Percentiles rank a stretch among this genome's conserved stretches.
Conservation (phyloP, 164 flowering plant species). For the Aristolochia fimbriata region DNA sequence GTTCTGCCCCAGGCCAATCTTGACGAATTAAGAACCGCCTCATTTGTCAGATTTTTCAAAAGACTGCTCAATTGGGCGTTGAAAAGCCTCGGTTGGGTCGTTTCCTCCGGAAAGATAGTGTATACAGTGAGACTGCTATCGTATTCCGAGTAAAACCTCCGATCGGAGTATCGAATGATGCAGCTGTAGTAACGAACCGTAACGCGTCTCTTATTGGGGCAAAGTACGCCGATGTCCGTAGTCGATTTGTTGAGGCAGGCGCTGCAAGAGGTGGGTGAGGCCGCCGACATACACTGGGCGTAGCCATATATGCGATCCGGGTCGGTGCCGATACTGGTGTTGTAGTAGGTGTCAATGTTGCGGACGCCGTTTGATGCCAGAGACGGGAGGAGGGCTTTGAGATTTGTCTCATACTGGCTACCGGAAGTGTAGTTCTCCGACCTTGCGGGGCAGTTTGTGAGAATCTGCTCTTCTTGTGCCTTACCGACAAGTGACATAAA, state of each 20-base stretch:
- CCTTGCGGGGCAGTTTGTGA: background rate
- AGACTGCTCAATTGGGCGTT: background rate
- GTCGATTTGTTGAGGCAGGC: slow-evolving; percentile 6
- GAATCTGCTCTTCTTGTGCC: background rate
- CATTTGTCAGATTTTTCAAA: slow-evolving; percentile 2
- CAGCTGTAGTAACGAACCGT: slow-evolving; percentile 5
- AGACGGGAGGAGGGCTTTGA: slow-evolving; percentile 7
- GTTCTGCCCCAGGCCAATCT: background rate
- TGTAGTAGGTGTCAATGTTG: background rate
- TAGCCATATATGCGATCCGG: slow-evolving; percentile 6
- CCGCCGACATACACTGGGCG: slow-evolving; percentile 10
- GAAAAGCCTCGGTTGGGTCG: background rate
- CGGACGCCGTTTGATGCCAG: background rate
- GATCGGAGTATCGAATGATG: slow-evolving; percentile 15
- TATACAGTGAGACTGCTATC: background rate
- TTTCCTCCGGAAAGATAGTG: background rate
- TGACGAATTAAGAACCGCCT: background rate
- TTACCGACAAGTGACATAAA: background rate
- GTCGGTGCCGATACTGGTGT: background rate
- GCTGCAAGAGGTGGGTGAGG: background rate
- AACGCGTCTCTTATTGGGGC: slow-evolving; percentile 7
- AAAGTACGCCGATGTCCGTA: background rate
- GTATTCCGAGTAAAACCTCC: background rate
- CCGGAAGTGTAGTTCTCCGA: slow-evolving; percentile 3
- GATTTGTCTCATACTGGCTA: slow-evolving; percentile 13